Evolutionary conservation across 2,329 filamentous ascomycete species (phyloP).

Genomic region (Aspergillus tamarii): DNA sequence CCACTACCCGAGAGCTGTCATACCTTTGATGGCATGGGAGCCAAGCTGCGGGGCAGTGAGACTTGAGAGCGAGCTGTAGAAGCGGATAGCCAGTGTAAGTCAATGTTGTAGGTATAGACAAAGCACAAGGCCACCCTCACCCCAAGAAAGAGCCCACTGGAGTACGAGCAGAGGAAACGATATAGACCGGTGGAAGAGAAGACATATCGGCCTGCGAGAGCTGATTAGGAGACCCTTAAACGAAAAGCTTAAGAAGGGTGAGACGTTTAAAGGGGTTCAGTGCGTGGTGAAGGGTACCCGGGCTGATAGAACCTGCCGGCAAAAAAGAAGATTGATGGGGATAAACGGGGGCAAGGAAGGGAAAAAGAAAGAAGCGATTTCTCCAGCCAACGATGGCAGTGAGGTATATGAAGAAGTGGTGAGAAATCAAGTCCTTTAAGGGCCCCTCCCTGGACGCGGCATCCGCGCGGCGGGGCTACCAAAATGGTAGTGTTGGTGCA

Average conservation of each 20-base stretch:
- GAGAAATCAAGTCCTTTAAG: neutral
- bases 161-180: conserved; percentile 88
- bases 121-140: conserved; percentile 54
- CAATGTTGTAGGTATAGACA: conserved; percentile 11
- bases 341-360: neutral
- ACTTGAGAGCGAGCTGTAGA: conserved; percentile 77
- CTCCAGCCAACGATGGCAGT: neutral
- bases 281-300: neutral
- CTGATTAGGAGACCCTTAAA: neutral
- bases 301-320: neutral
- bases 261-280: neutral
- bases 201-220: conserved; percentile 62
- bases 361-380: neutral
- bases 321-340: neutral
- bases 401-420: neutral
- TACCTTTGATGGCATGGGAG: conserved; percentile 89
- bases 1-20: conserved; percentile 25
- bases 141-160: conserved; percentile 94
- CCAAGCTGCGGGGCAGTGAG: conserved; percentile 85
- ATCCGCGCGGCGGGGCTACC: conserved; percentile 7
- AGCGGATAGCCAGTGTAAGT: conserved; percentile 18
- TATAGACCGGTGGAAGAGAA: conserved; percentile 85
- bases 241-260: neutral
- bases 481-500: conserved; percentile 8
- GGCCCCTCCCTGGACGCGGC: conserved; percentile 7